phyloP scores from a whole-genome alignment of 148 eudicot species.

The Camellia sinensis region DNA sequence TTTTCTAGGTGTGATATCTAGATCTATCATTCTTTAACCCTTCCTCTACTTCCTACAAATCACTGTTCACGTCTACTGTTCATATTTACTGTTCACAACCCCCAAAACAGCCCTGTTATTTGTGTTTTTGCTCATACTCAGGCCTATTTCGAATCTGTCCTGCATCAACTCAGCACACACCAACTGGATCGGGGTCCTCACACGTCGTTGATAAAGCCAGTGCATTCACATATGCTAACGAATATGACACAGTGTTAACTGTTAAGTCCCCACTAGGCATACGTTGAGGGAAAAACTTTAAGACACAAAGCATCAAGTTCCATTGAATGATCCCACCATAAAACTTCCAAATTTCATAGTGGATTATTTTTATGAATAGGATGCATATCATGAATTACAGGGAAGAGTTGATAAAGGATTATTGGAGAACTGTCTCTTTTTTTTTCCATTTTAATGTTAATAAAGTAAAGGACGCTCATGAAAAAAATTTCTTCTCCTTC shows the following conservation, averaged over 20 bases:
- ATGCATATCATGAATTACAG: not conserved
- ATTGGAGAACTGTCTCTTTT: not conserved
- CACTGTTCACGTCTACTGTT: too few relatives aligned
- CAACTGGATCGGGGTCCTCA: not conserved
- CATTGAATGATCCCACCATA: not conserved
- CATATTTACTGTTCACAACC: too few relatives aligned
- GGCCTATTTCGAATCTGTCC: too few relatives aligned
- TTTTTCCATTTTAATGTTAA: not conserved
- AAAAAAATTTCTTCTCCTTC: not conserved
- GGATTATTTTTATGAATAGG: not conserved
- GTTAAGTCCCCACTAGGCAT: not conserved
- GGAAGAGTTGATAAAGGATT: not conserved
- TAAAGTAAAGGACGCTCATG: not conserved
- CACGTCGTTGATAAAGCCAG: not conserved
- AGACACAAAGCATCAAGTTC: not conserved
- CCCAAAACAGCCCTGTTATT: too few relatives aligned
- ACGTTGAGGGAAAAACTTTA: too few relatives aligned
- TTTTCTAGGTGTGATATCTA: too few relatives aligned
- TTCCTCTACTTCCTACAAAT: too few relatives aligned
- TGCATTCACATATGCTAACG: not conserved
- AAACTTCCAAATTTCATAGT: not conserved
- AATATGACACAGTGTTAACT: not conserved
- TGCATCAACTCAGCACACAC: too few relatives aligned
- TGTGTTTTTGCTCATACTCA: too few relatives aligned
- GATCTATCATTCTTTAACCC: too few relatives aligned